Base-by-base conservation (phyloP, 805 yeast genomes). In the Lipomyces spencermartinsiae region DNA sequence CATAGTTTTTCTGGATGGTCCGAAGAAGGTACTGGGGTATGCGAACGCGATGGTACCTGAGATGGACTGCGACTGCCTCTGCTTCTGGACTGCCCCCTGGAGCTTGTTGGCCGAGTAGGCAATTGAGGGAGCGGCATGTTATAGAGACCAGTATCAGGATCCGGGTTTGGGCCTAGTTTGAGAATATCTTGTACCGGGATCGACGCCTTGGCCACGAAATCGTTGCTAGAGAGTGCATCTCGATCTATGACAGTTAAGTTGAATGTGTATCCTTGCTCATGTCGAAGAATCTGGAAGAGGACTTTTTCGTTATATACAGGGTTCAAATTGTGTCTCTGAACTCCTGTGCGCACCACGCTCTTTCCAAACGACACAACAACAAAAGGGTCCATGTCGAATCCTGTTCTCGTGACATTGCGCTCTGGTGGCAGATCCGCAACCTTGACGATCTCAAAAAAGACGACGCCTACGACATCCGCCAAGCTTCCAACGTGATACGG, bases 371-470 rank as follows among this genome's bases (percentile, higher is more conserved):
- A 88, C 0, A 92, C 89, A 22, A 94, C 92, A 2, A 94, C 94
- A 79, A 94, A 95, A 1, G 98, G 98, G 76, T 95, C 99, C 96
- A 95, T 92, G 78, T 93, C 97, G 75, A 90, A 94, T 0, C 93
- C 89, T 29, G 92, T 86, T 9, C 93, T 81, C 0, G 91, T 87
- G 16, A 91, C 77, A 71, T 89, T 89, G 54, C 84, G 84, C 63
- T 89, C 83, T 0, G 96, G 91, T 0, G 99, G 99, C 49, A 94
- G 80, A 66, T 89, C 92, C 1, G 86, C 80, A 9, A 94, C 92
- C 0, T 89, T 85, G 2, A 86, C 84, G 25, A 94, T 86, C 70
- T 93, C 97, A 46, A 94, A 75, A 73, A 90, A 91, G 3, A 91
- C 78, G 7, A 93, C 90, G 1, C 98, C 99, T 1, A 75, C 71